Conservation (phyloP, 2,329 filamentous ascomycete genomes). For the Paramyrothecium sp. region DNA sequence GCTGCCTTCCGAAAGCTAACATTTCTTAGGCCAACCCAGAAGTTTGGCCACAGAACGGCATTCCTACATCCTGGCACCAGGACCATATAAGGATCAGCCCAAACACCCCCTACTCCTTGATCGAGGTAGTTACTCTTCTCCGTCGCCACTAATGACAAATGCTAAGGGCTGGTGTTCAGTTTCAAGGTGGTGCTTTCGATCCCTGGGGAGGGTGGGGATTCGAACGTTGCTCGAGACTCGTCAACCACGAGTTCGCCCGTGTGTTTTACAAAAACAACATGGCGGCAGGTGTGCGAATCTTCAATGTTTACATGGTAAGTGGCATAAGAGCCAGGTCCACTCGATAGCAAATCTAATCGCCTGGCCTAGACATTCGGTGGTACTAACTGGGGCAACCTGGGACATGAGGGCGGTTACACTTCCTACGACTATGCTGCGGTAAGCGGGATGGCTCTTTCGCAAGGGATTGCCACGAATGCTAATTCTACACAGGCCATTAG, state of each 20-base stretch:
- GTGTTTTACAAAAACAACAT: slow-evolving; percentile 79
- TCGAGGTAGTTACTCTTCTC: too few species aligned
- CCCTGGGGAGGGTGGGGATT: slow-evolving; percentile 73
- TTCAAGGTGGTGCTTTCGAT: slow-evolving; percentile 71
- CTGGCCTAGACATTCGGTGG: slow-evolving; percentile 61
- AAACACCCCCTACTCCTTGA: slow-evolving; percentile 61
- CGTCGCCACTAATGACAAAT: rapidly evolving
- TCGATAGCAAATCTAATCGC: not conserved
- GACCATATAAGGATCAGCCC: slow-evolving; percentile 62
- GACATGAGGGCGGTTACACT: slow-evolving; percentile 64
- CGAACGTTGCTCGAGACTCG: slow-evolving; percentile 61
- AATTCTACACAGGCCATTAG: slow-evolving; percentile 46
- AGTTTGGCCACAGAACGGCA: slow-evolving; percentile 23
- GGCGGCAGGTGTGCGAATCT: slow-evolving; percentile 62
- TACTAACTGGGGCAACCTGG: slow-evolving; percentile 81
- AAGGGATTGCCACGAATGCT: not conserved
- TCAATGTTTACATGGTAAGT: slow-evolving; percentile 73
- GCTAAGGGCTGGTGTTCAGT: slow-evolving; percentile 33
- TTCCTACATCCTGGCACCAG: slow-evolving; percentile 46
- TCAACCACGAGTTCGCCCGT: slow-evolving; percentile 72
- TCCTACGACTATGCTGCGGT: slow-evolving; percentile 54
- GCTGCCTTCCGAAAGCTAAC: not conserved
- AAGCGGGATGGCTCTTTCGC: not conserved
- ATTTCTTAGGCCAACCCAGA: slow-evolving; percentile 42
- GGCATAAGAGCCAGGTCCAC: not conserved